Base-by-base conservation (phyloP, 2,329 filamentous ascomycete genomes). In the Fusarium miscanthi region DNA sequence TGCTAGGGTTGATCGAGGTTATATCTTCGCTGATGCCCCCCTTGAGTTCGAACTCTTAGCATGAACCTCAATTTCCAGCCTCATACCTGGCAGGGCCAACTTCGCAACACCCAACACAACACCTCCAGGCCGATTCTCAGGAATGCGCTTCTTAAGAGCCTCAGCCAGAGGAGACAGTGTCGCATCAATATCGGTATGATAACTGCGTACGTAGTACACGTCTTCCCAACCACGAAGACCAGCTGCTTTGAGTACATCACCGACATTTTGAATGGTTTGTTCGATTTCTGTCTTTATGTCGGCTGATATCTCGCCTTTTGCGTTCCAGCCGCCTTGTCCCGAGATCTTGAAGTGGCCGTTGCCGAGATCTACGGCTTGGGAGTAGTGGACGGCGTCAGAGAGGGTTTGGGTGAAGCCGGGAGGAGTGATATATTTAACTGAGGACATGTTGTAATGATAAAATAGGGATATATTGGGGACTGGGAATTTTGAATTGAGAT, bases 191-290 rank as follows among this genome's bases (percentile, higher is more conserved):
- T 78, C 70, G 35, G 64, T 63, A 21, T 77, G 74, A 19, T 77
- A 78, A 5, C 74, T 69, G 6, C 76, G 68, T 12, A 78, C n/a
- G 19, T 69, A 72, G 30, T 76, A 77, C 3, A 78, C 76, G n/a
- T 78, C 77, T 12, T 78, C 76, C 77, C 76, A 77, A 1, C 76
- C 76, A 1, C 70, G 63, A 1, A 78, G 65, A 8, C 76, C 77
- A 4, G 63, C 70, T 1, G 73, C 60, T 37, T 76, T 62, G 21
- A 78, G 76, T 23, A 78, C 69, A 6, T 59, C 14, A 35, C 78
- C 74, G 3, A 78, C 67, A 30, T 78, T 78, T 46, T 74, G 60
- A 4, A 78, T 59, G 0, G 77, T 69, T 4, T 73, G 61, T 19
- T 75, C 73, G 0, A 72, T 58, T 61, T 75, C 68, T 2, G 54